A percentile compares a stretch with the other conserved stretches of the same genome.
Conservation (phyloP, 768 basidiomycete species). For the Floccularia luteovirens region DNA sequence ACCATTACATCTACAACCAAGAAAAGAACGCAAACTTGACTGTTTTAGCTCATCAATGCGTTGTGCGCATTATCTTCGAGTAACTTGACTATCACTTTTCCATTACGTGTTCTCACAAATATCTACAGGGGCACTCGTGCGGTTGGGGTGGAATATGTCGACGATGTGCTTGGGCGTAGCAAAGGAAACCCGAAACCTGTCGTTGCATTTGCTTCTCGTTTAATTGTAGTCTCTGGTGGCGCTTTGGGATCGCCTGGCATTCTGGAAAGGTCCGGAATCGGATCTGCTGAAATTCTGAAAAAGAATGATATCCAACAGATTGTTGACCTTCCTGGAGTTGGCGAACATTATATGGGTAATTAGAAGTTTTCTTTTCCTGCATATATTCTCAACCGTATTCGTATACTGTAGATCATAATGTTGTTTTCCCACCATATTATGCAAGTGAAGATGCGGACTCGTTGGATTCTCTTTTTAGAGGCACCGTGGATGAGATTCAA, state of each 20-base stretch:
- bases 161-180: conserved; percentile 20
- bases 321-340: conserved; percentile 70
- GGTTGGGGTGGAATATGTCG: conserved; percentile 45
- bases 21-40: conserved; percentile 31
- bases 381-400: background rate
- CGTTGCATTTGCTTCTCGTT: conserved; percentile 26
- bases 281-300: conserved; percentile 38
- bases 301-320: conserved; percentile 37
- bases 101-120: background rate
- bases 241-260: conserved; percentile 51
- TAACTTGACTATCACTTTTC: conserved; percentile 11
- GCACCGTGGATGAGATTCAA: conserved; percentile 15
- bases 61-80: conserved; percentile 44
- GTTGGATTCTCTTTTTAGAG: conserved; percentile 21
- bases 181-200: conserved; percentile 12
- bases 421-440: conserved; percentile 17
- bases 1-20: conserved; percentile 44
- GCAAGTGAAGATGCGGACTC: conserved; percentile 22
- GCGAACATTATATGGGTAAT: conserved; percentile 55
- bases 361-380: background rate
- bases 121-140: conserved; percentile 20
- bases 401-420: conserved; percentile 20
- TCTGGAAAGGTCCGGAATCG: conserved; percentile 52
- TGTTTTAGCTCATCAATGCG: conserved; percentile 29
- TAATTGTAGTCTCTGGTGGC: conserved; percentile 44